Evolutionary conservation across 306 rosid species (phyloP), one percentile per base, ranked within the genome.

Genomic region (Lathyrus oleraceus): DNA sequence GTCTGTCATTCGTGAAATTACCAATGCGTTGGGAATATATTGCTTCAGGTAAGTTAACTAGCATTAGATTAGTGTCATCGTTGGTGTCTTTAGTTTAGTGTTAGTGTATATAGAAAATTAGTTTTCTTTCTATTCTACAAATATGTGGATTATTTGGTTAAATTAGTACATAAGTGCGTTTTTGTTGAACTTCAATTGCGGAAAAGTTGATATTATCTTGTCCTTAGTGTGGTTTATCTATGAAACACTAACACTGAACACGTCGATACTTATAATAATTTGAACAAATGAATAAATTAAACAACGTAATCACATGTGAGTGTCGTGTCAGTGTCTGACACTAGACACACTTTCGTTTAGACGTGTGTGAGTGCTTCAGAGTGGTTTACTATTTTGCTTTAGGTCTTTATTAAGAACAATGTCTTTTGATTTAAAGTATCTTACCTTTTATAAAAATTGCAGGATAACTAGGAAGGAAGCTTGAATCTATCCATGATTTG

Each of bases 391-490:
- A 0, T 57, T 36, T n/a, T 19, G 57, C 2, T 62, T 19, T 5
- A 2, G 5, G 14, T 12, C 39, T 40, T 19, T 74, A 40, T 15
- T 13, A 15, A 42, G 30, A 60, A 48, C 30, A 54, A 48, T 78
- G 56, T 30, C 20, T 39, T 67, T 36, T 67, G 66, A 32, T 30
- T 39, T 65, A 76, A 10, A 42, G 39, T 40, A 14, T 67, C 36
- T 59, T 65, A 47, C 65, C 39, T 66, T 43, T 61, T 70, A 67
- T 72, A 58, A 0, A 0, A 0, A 66, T 86, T 65, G 63, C 91
- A 94, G 98, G 90, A 85, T 94, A 78, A 88, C 93, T 28, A 83
- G 90, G 85, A 94, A 87, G 83, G 97, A 91, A 80, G 95, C 92
- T 83, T 94, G 70, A 91, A 52, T 54, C 63, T 57, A 75, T 72